Conservation (phyloP, 1,139 yeast species). For the Nematodospora anomalae region DNA sequence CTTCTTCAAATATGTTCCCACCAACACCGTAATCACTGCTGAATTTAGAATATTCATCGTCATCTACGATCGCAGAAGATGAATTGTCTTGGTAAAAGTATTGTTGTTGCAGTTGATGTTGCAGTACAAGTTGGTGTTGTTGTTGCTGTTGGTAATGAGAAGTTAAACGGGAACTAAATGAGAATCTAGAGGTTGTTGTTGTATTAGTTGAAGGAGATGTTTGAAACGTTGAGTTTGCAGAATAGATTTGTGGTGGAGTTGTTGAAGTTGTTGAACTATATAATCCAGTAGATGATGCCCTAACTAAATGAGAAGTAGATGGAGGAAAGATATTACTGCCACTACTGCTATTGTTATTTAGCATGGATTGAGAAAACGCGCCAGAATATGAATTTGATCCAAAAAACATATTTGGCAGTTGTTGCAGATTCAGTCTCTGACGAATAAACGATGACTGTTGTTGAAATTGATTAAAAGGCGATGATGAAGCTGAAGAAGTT, state of each 20-base stretch:
- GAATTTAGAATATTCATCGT: conserved; percentile 27
- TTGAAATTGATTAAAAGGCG: conserved; percentile 1
- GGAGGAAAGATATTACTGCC: not conserved
- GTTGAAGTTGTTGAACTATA: conserved; percentile 6
- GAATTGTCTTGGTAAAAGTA: conserved; percentile 32
- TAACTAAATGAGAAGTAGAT: conserved; percentile 8
- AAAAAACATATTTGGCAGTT: conserved; percentile 5
- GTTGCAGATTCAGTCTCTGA: conserved; percentile 7
- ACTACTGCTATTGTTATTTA: not conserved
- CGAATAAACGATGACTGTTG: conserved; percentile 3
- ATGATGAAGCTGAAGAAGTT: not conserved
- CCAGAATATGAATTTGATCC: conserved; percentile 12
- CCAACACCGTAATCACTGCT: conserved; percentile 16
- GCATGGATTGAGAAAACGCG: conserved; percentile 4
- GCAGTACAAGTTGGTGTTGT: conserved; percentile 3
- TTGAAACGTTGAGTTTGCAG: conserved; percentile 5
- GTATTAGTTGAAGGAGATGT: conserved; percentile 9
- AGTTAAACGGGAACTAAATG: conserved; percentile 8
- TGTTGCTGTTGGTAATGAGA: conserved; percentile 5
- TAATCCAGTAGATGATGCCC: conserved; percentile 18
- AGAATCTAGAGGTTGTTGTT: conserved; percentile 10
- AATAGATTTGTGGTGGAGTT: conserved; percentile 17
- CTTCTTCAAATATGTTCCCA: conserved; percentile 53
- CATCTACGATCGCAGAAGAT: conserved; percentile 41
- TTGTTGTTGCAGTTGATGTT: conserved; percentile 4